phyloP scores from a whole-genome alignment of 352 stramenopile genomes.

The Pythium aristosporum region DNA sequence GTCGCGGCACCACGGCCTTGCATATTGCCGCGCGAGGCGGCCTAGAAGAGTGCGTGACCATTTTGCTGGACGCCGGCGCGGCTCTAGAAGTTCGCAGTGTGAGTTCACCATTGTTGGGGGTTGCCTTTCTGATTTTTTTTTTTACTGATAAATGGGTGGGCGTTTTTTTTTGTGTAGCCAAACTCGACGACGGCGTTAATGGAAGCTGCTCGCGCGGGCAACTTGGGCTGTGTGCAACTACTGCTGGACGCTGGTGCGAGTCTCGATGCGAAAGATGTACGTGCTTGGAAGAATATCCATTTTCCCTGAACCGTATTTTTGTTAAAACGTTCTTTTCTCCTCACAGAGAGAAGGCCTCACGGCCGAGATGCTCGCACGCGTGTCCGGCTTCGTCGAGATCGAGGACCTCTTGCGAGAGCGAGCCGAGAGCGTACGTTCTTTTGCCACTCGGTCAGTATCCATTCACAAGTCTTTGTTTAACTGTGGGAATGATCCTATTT shows the following conservation, averaged over 20 bases:
- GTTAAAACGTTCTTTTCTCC: neutral
- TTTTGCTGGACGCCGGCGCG: conserved; percentile 65
- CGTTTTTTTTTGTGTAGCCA: conserved; percentile 34
- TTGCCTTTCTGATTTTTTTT: neutral
- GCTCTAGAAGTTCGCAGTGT: conserved; percentile 80
- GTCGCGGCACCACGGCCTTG: conserved; percentile 75
- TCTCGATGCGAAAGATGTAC: conserved; percentile 75
- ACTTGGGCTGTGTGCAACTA: conserved; percentile 71
- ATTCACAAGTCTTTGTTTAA: neutral
- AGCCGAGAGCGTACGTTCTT: conserved; percentile 69
- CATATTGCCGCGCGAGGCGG: conserved; percentile 78
- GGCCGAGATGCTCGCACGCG: conserved; percentile 58
- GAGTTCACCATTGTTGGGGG: conserved; percentile 5
- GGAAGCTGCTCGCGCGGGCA: conserved; percentile 80
- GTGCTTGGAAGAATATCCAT: conserved; percentile 7
- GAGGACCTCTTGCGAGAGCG: conserved; percentile 80
- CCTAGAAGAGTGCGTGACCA: conserved; percentile 70
- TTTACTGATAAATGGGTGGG: neutral
- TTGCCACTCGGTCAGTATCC: neutral
- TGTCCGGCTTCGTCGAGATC: conserved; percentile 62
- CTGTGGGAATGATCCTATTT: neutral
- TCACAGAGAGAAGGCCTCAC: conserved; percentile 72
- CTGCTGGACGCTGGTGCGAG: conserved; percentile 68
- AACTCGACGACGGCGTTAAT: conserved; percentile 88
- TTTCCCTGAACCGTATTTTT: neutral